These are phyloP conservation scores for Globisporangium sylvaticum DNA, from an alignment of 352 stramenopile genomes.

Conservation along the genomic window DNA sequence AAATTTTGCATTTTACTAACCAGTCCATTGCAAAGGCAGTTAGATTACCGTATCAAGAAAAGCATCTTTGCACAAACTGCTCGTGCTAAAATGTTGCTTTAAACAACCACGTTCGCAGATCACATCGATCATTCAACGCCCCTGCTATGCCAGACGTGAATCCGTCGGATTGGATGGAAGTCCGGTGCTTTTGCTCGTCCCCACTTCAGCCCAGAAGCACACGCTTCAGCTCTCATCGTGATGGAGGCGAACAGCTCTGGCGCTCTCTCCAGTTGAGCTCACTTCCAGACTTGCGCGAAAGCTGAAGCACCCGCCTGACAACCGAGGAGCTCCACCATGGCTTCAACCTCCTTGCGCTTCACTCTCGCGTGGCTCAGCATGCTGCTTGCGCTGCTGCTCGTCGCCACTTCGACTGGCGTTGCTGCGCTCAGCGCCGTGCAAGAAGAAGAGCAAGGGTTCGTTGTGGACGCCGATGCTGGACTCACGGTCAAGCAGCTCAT, in stretches of 20 bases:
- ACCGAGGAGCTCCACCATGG: neutral
- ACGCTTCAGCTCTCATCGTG: neutral
- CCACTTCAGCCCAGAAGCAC: neutral
- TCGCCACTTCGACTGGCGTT: neutral
- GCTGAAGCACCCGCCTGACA: neutral
- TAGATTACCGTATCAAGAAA: neutral
- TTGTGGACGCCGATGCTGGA: constrained; percentile 12
- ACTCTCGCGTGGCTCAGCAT: neutral
- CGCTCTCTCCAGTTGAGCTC: neutral
- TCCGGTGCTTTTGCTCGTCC: neutral
- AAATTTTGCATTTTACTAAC: too few relatives aligned
- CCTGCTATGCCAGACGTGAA: neutral
- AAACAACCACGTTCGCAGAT: neutral
- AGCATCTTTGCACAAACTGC: neutral
- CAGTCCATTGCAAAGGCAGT: too few relatives aligned
- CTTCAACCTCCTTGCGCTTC: neutral
- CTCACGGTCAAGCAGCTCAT: constrained; percentile 16
- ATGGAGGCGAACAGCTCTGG: too few relatives aligned
- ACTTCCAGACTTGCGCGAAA: neutral
- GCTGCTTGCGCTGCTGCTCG: constrained; percentile 1
- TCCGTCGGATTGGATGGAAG: neutral
- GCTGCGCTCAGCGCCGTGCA: neutral
- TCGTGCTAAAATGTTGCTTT: neutral
- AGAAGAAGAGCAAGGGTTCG: constrained; percentile 1
- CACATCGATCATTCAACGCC: neutral